Conservation (phyloP, 73 alveolate species). For the Tetrahymena borealis region DNA sequence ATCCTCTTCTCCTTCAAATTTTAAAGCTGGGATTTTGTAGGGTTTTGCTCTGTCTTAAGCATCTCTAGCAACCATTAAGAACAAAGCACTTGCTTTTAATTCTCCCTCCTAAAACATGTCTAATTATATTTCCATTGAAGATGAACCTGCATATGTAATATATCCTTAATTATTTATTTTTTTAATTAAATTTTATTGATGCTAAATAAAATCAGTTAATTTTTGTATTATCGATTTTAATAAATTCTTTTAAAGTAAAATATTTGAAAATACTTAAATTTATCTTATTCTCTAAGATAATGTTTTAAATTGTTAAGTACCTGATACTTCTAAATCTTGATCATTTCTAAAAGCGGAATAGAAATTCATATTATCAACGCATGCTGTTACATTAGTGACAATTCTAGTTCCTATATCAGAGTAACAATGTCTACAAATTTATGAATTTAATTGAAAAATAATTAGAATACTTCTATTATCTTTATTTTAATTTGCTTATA, state of each 20-base stretch:
- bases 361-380: slow-evolving; percentile 15
- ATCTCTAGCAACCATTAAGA: slow-evolving; percentile 33
- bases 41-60: slow-evolving; percentile 6
- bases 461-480: too few relatives aligned
- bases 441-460: background rate
- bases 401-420: background rate
- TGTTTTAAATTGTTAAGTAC: background rate
- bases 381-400: slow-evolving; percentile 22
- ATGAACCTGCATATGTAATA: slow-evolving; percentile 29
- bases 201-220: background rate
- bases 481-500: too few relatives aligned
- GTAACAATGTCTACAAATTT: background rate
- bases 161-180: background rate
- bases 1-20: slow-evolving; percentile 5
- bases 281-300: background rate
- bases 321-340: slow-evolving; percentile 5
- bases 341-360: background rate
- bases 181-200: background rate
- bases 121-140: slow-evolving; percentile 31
- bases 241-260: too few relatives aligned
- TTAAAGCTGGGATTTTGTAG: background rate
- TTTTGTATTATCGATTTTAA: too few relatives aligned
- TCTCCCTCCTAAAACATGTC: slow-evolving; percentile 20
- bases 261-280: too few relatives aligned
- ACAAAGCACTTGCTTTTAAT: slow-evolving; percentile 14